Conservation (phyloP, 2,329 filamentous ascomycete genomes). For the Alternaria postmessia region DNA sequence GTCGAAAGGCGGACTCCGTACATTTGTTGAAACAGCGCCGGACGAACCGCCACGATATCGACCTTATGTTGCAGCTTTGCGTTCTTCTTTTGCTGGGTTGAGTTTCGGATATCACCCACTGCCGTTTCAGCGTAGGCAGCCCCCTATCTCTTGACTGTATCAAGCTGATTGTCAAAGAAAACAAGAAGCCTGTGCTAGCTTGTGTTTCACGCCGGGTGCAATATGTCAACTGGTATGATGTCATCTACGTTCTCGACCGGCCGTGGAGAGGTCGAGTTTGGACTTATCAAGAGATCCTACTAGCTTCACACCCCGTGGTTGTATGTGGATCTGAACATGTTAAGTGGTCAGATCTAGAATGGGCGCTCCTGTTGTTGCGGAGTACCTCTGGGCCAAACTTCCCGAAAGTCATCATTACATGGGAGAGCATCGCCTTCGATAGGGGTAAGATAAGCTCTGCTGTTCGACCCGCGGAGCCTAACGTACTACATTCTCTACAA, state of each 20-base stretch:
- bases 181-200: neutral
- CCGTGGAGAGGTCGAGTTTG: neutral
- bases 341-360: neutral
- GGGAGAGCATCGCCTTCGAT: neutral
- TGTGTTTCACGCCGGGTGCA: neutral
- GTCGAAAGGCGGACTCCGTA: neutral
- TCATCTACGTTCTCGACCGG: neutral
- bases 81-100: neutral
- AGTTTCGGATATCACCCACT: neutral
- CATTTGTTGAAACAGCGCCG: neutral
- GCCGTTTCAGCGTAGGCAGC: neutral
- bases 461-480: too few species aligned
- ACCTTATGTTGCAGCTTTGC: neutral
- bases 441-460: neutral
- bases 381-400: neutral
- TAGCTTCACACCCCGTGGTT: neutral
- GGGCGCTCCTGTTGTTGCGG: rapidly evolving
- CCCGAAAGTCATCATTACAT: neutral
- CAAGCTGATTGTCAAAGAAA: neutral
- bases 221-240: neutral
- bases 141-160: neutral
- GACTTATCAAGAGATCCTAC: neutral
- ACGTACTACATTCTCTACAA: neutral
- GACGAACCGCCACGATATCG: neutral
- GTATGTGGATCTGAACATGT: neutral